Evolutionary conservation across 768 basidiomycete genomes (phyloP).

Genomic region (Leccinum boreale): DNA sequence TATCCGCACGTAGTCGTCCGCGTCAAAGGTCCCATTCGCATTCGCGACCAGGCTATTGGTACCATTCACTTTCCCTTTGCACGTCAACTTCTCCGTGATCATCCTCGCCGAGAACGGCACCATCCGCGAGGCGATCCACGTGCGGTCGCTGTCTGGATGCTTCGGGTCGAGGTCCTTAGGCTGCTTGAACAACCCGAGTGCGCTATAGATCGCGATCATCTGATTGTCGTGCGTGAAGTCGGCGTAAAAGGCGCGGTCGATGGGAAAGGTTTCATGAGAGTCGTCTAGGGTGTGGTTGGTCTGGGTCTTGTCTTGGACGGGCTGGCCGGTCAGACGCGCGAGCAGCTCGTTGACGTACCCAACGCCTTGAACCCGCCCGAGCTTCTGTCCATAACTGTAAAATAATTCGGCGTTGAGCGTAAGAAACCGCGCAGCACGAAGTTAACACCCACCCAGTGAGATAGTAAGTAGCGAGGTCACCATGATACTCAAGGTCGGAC

Average conservation of each 20-base stretch:
- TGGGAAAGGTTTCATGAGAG: background rate
- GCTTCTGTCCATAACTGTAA: constrained; percentile 59
- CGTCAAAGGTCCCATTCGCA: background rate
- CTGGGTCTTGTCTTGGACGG: constrained; percentile 67
- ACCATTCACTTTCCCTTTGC: background rate
- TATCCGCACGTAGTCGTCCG: background rate
- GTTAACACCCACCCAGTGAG: constrained; percentile 44
- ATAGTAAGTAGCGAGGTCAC: constrained; percentile 76
- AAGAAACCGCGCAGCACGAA: background rate
- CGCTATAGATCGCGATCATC: background rate
- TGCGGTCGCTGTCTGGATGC: background rate
- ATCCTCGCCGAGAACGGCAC: constrained; percentile 73
- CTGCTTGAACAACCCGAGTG: background rate
- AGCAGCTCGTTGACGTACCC: constrained; percentile 74
- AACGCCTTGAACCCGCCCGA: constrained; percentile 75
- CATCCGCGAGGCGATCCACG: constrained; percentile 29
- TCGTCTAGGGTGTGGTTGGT: constrained; percentile 46
- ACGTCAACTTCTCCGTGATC: constrained; percentile 54
- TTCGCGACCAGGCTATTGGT: background rate
- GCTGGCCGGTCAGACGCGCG: constrained; percentile 31
- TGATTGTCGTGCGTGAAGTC: background rate
- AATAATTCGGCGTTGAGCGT: background rate
- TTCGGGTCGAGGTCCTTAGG: background rate
- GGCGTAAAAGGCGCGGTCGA: background rate
- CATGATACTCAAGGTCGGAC: constrained; percentile 57